Evolutionary conservation across 2,329 filamentous ascomycete species (phyloP), one percentile per base, ranked within the genome.

Genomic region (Trichoderma sp.): DNA sequence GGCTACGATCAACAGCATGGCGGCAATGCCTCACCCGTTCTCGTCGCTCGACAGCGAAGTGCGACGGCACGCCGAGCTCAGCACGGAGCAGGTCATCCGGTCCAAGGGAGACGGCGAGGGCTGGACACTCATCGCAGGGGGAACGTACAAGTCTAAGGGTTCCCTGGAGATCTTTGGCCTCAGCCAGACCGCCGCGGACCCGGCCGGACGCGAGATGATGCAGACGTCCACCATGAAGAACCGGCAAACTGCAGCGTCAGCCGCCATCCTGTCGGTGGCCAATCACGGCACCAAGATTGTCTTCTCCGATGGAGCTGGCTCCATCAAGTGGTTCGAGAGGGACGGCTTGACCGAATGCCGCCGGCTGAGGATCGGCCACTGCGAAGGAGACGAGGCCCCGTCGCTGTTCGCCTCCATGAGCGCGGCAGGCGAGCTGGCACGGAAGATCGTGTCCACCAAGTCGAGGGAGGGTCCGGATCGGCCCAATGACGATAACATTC

Each of bases 131-230:
- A 85, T 97, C 59, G 91, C 92, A 3, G 91, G 90, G 45, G 94
- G 93, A 5, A 91, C 94, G 73, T 97, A 97, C 79, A 96, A 95
- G 71, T 92, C 90, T 39, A 93, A 95, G 75, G 94, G 94, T 0
- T 93, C 90, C 0, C 80, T 98, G 2, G 94, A 98, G 73, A 79
- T 97, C n/a, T 97, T 96, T 75, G 87, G 88, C 15, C 78, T 92
- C 26, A 77, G 69, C 48, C 73, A 69, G 50, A 72, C 63, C 66
- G 21, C 19, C 19, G 71, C 68, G 24, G 69, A 71, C n/a, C 67
- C 71, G 68, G 74, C 59, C 44, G 74, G 67, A 65, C 71, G 61
- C 28, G 60, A 62, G 64, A 67, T 71, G 58, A 67, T 71, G 59
- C 64, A 81, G 52, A 80, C 82, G 58, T 83, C 83, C 24, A 78